A percentile compares a stretch with the other conserved stretches of the same genome.
Evolutionary conservation across 129 eudicot species (phyloP).

Genomic region (Flaveria trinervia): DNA sequence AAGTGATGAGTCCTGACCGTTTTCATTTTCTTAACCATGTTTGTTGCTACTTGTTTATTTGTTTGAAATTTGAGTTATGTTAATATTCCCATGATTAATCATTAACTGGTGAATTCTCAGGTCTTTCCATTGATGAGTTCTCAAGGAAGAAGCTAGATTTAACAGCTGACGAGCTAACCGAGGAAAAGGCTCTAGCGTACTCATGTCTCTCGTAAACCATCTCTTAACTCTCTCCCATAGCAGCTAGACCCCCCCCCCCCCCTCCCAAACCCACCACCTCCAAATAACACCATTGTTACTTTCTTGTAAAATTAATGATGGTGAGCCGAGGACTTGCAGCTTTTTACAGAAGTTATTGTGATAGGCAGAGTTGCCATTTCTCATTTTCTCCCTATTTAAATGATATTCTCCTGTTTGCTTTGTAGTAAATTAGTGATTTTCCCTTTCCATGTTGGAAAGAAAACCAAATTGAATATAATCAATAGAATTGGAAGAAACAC

Average conservation of each 20-base stretch:
- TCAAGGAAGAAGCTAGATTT: conserved; percentile 92
- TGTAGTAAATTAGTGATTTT: no score
- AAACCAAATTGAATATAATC: no score
- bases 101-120: conserved; percentile 32
- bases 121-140: conserved; percentile 78
- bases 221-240: background rate
- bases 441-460: no score
- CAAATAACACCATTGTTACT: conserved; percentile 48
- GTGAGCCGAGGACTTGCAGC: conserved; percentile 13
- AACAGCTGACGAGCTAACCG: conserved; percentile 83
- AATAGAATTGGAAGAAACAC: no score
- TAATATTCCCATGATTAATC: no score
- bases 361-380: no score
- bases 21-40: no score
- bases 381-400: no score
- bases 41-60: background rate
- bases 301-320: conserved; percentile 33
- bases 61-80: background rate
- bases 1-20: no score
- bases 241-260: conserved; percentile 35
- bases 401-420: no score
- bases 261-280: no score
- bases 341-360: no score
- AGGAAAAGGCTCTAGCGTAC: conserved; percentile 91
- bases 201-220: conserved; percentile 68